Evolutionary conservation across 1,284 basidiomycete species (phyloP), one percentile per base, ranked within the genome.

Genomic region (Microbotryum scabiosae): DNA sequence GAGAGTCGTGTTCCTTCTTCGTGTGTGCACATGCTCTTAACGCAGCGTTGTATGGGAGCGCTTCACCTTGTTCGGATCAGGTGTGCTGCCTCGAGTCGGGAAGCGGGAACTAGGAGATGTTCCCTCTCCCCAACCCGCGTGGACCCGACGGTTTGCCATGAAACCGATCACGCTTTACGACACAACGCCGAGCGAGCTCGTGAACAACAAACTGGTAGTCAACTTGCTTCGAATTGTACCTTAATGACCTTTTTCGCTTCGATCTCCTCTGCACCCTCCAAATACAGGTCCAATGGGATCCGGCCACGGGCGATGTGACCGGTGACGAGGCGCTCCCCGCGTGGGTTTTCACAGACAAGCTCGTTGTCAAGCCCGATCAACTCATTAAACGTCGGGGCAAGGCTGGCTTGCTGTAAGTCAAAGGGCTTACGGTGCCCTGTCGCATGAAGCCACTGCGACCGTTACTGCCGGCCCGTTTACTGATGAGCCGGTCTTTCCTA

Each of bases 341-440:
- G 67, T 90, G 93, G 93, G 88, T 97, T 60, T 85, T 85, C 79
- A 82, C 79, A 73, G 81, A 69, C 56, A 72, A 72, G 68, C 70
- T 72, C 59, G 71, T 72, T 53, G 70, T 64, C 56, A 72, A 72
- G 69, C 71, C 71, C 47, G 96, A 98, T 80, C 93, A 97, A 80
- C 86, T 98, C 76, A 97, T 98, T 84, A 98, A 98, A 82, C 88
- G 94, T 72, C 87, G 96, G 71, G 96, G 96, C 72, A 98, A 98
- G 84, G 91, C 92, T 36, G 94, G 94, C 69, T 83, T 98, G 28
- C 84, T 98, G 65, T 67, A 71, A 73, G 72, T 59, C 26, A 12
- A 16, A 3, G 23, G 16, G n/a, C 16, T 36, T 53, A 5, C 25
- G 32, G 10, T 28, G 10, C 23, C 12, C 47, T 9, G 26, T 21